These are phyloP conservation scores for Aspergillus oerlinghausenensis DNA, from an alignment of 2,329 filamentous ascomycete species.

Conservation along the genomic window DNA sequence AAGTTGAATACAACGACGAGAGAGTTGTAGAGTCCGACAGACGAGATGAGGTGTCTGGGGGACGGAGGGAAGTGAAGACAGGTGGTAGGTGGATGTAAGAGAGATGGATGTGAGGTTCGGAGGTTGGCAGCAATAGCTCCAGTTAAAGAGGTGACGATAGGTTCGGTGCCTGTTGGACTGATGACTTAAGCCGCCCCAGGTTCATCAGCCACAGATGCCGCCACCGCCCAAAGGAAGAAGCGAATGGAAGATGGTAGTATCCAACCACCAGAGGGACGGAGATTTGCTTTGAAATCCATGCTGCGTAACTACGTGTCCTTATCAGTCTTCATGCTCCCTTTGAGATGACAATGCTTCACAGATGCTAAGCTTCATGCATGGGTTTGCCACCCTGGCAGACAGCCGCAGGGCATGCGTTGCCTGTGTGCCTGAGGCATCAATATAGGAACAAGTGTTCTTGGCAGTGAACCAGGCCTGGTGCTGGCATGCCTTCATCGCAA, in stretches of 20 bases:
- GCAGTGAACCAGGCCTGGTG: too few relatives aligned
- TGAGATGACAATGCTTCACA: neutral
- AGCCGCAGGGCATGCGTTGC: too few relatives aligned
- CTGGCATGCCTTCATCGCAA: too few relatives aligned
- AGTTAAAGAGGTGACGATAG: slow-evolving; percentile 38
- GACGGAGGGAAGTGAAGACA: slow-evolving; percentile 5
- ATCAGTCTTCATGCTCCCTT: neutral
- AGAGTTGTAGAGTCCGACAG: slow-evolving; percentile 10
- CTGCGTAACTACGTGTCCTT: neutral
- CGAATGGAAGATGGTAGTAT: slow-evolving; percentile 36
- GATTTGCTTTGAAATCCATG: neutral
- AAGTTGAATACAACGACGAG: slow-evolving; percentile 5
- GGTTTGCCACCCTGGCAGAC: too few relatives aligned
- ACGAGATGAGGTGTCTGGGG: slow-evolving; percentile 12
- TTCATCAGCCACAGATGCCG: slow-evolving; percentile 15
- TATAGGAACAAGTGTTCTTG: too few relatives aligned
- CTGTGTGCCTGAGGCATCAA: neutral
- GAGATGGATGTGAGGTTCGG: slow-evolving; percentile 22
- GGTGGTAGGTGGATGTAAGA: slow-evolving; percentile 6
- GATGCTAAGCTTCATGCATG: too few relatives aligned
- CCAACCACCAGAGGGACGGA: slow-evolving; percentile 1
- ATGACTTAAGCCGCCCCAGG: slow-evolving; percentile 29
- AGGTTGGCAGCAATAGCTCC: slow-evolving; percentile 26
- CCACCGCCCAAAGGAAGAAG: slow-evolving; percentile 32
- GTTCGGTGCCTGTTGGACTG: slow-evolving; percentile 14